Evolutionary conservation across 805 yeast genomes (phyloP).

Genomic region (Candida fluviatilis): DNA sequence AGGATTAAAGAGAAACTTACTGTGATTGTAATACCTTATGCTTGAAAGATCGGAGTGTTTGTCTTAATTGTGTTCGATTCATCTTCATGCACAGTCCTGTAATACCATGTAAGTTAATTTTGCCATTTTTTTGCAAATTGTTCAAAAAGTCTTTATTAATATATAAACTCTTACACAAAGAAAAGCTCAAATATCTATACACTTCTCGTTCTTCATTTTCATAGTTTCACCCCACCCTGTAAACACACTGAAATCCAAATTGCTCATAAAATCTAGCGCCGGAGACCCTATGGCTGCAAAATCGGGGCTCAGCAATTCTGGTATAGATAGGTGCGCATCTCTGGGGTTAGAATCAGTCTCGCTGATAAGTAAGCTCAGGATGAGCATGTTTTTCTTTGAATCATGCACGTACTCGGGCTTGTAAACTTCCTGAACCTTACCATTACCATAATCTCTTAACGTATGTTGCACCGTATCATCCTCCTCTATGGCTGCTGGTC

Average conservation of each 20-base stretch:
- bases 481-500: slow-evolving; percentile 9
- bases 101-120: no score
- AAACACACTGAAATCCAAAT: slow-evolving; percentile 14
- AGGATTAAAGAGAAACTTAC: no score
- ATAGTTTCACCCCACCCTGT: slow-evolving; percentile 12
- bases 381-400: slow-evolving; percentile 10
- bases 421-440: slow-evolving; percentile 20
- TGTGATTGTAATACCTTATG: no score
- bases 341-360: not conserved
- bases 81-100: no score
- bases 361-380: slow-evolving; percentile 11
- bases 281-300: slow-evolving; percentile 8
- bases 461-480: slow-evolving; percentile 20
- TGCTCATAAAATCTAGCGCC: slow-evolving; percentile 14
- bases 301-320: slow-evolving; percentile 2
- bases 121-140: no score
- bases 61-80: no score
- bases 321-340: not conserved
- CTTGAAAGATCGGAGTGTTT: no score
- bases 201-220: not conserved
- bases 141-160: no score
- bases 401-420: slow-evolving; percentile 8
- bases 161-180: no score
- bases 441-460: slow-evolving; percentile 28
- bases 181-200: no score